Percentiles rank a stretch among this genome's conserved stretches.
Evolutionary conservation across 352 stramenopile genomes (phyloP).

Genomic region (Pythium rishiriense): DNA sequence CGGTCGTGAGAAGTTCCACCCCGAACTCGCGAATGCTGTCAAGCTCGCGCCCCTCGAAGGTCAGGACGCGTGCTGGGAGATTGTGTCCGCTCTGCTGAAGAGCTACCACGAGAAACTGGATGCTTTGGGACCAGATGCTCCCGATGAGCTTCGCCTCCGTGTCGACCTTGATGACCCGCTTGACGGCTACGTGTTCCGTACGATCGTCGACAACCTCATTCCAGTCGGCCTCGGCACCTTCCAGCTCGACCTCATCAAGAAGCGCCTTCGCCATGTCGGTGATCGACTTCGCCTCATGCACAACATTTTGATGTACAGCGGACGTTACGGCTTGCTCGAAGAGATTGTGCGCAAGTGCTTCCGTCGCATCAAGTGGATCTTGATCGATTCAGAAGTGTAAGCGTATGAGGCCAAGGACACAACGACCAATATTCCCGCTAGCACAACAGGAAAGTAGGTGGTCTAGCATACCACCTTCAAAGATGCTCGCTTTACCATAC

Average conservation of each 20-base stretch:
- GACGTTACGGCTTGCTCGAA: constrained; percentile 78
- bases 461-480: neutral
- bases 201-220: constrained; percentile 87
- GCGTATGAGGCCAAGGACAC: neutral
- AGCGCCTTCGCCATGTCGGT: constrained; percentile 83
- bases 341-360: constrained; percentile 92
- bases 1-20: constrained; percentile 74
- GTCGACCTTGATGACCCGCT: constrained; percentile 73
- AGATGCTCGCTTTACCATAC: constrained; percentile 3
- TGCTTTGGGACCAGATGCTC: constrained; percentile 59
- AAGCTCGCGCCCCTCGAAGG: constrained; percentile 63
- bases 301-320: constrained; percentile 90
- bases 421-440: neutral
- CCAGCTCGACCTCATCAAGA: constrained; percentile 88
- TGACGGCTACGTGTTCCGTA: constrained; percentile 87
- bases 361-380: constrained; percentile 91
- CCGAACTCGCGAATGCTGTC: constrained; percentile 62
- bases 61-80: constrained; percentile 77
- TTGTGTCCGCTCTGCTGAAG: constrained; percentile 59
- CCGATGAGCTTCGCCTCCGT: constrained; percentile 64
- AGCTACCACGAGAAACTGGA: constrained; percentile 78
- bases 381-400: constrained; percentile 90
- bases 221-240: constrained; percentile 73
- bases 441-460: constrained; percentile 2
- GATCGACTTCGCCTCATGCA: constrained; percentile 87